Evolutionary conservation across 345 rosid genomes (phyloP).

Genomic region (Gossypium turneri): DNA sequence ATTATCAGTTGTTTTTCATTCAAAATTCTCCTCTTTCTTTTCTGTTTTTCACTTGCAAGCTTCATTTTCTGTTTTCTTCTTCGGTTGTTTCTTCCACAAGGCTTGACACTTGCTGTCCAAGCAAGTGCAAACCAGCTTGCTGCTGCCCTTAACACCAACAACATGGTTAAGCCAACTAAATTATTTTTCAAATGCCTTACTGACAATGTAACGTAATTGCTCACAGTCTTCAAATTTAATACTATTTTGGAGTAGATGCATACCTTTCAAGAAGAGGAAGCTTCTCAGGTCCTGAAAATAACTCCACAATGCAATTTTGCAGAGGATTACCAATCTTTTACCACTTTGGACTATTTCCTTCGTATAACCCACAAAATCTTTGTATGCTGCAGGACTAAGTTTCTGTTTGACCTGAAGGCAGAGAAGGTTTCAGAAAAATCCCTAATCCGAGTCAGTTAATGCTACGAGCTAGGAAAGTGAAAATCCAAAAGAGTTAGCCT

Average conservation of each 20-base stretch:
- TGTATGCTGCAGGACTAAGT: conserved; percentile 67
- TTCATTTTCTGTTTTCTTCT: too few species aligned
- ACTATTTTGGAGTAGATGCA: neutral
- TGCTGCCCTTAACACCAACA: too few species aligned
- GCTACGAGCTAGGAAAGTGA: neutral
- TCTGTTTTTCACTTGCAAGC: too few species aligned
- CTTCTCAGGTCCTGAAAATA: conserved; percentile 66
- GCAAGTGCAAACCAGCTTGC: too few species aligned
- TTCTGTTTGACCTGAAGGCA: conserved; percentile 50
- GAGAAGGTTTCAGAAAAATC: neutral
- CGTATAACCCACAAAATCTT: conserved; percentile 65
- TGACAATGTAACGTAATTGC: neutral
- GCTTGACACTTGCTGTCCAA: too few species aligned
- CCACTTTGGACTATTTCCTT: conserved; percentile 74
- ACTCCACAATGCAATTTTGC: conserved; percentile 53
- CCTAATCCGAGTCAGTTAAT: neutral
- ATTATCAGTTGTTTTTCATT: too few species aligned
- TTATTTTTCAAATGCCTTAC: neutral
- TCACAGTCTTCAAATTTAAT: neutral
- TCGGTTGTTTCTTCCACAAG: too few species aligned
- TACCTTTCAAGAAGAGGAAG: conserved; percentile 40
- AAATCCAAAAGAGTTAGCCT: neutral
- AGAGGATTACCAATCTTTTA: conserved; percentile 50
- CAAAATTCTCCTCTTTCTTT: too few species aligned
- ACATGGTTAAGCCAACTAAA: neutral